These are phyloP conservation scores for Corrigiola litoralis DNA, from an alignment of 179 eudicot species.

Conservation along the genomic window DNA sequence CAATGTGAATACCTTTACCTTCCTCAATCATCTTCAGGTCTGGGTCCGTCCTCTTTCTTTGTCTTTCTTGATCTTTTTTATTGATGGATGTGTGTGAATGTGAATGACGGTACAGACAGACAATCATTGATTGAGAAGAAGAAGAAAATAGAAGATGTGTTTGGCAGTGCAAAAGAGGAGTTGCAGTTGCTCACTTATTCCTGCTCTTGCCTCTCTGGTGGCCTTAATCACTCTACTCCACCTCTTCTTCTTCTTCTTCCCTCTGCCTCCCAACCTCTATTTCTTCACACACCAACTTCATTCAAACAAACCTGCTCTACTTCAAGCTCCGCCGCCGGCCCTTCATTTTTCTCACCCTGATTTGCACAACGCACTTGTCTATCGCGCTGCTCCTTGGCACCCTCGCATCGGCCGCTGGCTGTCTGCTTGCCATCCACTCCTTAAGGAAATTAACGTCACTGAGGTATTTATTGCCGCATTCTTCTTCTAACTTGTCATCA, in stretches of 20 bases:
- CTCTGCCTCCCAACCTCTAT: slow-evolving; percentile 44
- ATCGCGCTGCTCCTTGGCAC: slow-evolving; percentile 88
- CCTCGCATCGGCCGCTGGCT: slow-evolving; percentile 85
- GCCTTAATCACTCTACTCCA: slow-evolving; percentile 52
- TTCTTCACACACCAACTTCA: slow-evolving; percentile 41
- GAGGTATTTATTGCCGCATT: slow-evolving; percentile 51
- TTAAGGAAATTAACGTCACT: slow-evolving; percentile 38
- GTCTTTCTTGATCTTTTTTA: no score
- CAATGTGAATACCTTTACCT: no score
- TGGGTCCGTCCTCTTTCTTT: no score
- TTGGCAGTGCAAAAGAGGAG: slow-evolving; percentile 46
- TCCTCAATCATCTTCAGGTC: no score
- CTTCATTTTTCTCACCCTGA: slow-evolving; percentile 57
- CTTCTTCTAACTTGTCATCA: neutral
- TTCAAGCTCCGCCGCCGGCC: slow-evolving; percentile 17
- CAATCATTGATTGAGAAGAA: no score
- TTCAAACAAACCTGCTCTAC: slow-evolving; percentile 29
- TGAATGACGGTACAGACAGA: no score
- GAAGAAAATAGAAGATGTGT: slow-evolving; percentile 30
- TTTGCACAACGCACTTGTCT: slow-evolving; percentile 66
- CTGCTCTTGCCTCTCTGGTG: slow-evolving; percentile 48
- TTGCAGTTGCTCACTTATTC: slow-evolving; percentile 62
- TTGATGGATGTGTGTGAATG: no score
- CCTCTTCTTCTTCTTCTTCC: slow-evolving; percentile 48
- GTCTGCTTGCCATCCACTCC: slow-evolving; percentile 65